Percentiles rank a stretch among this genome's conserved stretches.
These are phyloP conservation scores for Isabelozyma pseudorhagii DNA, from an alignment of 805 yeast species.

Conservation along the genomic window DNA sequence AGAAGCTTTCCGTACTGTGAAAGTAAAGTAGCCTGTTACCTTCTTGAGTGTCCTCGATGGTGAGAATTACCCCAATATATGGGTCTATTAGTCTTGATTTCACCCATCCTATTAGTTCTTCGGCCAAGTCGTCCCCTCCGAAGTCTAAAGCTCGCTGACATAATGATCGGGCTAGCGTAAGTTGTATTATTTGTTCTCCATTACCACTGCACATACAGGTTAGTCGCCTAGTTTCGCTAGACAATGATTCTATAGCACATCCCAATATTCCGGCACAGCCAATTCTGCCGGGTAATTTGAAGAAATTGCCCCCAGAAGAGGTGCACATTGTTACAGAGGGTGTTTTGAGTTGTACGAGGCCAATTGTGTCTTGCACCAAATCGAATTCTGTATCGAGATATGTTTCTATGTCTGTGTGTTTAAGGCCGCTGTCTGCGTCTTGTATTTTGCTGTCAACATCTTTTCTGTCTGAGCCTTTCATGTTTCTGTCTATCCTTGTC, in stretches of 20 bases:
- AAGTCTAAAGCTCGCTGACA: background rate
- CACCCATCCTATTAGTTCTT: too few relatives aligned
- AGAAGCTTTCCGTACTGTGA: constrained; percentile 37
- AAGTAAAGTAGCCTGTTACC: constrained; percentile 18
- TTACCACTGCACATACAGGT: constrained; percentile 49
- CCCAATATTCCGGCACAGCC: constrained; percentile 57
- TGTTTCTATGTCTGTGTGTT: background rate
- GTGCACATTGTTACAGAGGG: constrained; percentile 22
- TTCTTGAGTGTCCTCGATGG: background rate
- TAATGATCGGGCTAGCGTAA: constrained; percentile 35
- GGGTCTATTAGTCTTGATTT: too few relatives aligned
- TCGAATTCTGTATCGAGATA: background rate
- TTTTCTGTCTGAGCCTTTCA: too few relatives aligned
- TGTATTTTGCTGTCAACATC: background rate
- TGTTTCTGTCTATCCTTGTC: too few relatives aligned
- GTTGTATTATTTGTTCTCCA: constrained; percentile 51
- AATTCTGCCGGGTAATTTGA: constrained; percentile 47
- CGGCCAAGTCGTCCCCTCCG: background rate
- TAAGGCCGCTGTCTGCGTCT: background rate
- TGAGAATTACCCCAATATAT: too few relatives aligned
- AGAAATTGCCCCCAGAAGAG: constrained; percentile 55
- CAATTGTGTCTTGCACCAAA: constrained; percentile 44
- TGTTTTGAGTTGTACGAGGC: constrained; percentile 23
- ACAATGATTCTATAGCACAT: constrained; percentile 32
- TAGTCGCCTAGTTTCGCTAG: constrained; percentile 18